Evolutionary conservation across 148 eudicot species (phyloP).

Genomic region (Amaranthus hypochondriacus): DNA sequence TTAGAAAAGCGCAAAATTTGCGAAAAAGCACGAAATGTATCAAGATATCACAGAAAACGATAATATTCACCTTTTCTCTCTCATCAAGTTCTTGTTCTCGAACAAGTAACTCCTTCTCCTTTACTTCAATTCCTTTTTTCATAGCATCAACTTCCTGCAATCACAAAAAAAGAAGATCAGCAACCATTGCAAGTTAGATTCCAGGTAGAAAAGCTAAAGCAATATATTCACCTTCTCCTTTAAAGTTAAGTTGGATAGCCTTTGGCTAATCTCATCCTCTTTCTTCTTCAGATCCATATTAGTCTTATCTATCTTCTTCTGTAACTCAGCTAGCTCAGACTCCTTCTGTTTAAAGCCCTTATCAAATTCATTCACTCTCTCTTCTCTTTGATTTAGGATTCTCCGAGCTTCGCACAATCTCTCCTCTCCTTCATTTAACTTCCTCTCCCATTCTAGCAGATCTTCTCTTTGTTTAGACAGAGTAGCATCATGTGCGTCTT

Average conservation of each 20-base stretch:
- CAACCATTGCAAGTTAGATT: background rate
- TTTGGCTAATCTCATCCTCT: constrained; percentile 67
- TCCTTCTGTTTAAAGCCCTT: constrained; percentile 59
- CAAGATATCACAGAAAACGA: background rate
- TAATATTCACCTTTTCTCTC: constrained; percentile 57
- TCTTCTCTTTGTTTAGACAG: constrained; percentile 84
- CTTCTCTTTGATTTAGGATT: constrained; percentile 86
- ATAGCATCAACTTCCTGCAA: constrained; percentile 62
- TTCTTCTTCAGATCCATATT: constrained; percentile 54
- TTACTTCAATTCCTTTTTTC: constrained; percentile 47
- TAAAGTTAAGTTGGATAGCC: constrained; percentile 41
- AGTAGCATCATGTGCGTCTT: constrained; percentile 57
- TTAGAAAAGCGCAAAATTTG: background rate
- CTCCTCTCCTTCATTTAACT: constrained; percentile 83
- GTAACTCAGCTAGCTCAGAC: constrained; percentile 57
- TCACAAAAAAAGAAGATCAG: constrained; percentile 3
- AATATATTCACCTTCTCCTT: constrained; percentile 66
- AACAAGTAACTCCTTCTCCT: constrained; percentile 61
- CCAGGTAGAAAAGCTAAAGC: background rate
- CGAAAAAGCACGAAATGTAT: background rate
- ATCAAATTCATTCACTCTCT: constrained; percentile 77
- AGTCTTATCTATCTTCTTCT: constrained; percentile 56
- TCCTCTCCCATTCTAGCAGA: constrained; percentile 84
- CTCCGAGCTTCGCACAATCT: constrained; percentile 77
- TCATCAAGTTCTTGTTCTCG: constrained; percentile 57